Evolutionary conservation across 1,284 basidiomycete species (phyloP).

Genomic region (Apiotrichum laibachii): DNA sequence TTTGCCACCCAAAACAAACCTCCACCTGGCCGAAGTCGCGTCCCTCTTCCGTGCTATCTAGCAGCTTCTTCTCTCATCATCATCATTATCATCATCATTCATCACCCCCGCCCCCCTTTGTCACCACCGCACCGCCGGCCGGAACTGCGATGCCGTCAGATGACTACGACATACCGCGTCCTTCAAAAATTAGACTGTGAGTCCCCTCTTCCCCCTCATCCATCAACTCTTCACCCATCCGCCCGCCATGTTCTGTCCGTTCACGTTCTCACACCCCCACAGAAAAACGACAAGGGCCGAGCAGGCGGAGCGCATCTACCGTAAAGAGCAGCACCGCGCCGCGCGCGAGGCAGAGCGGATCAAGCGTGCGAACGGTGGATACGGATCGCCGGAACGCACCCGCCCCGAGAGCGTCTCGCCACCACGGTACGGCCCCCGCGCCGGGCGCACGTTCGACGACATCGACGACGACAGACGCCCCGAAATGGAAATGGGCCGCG

Average conservation of each 20-base stretch:
- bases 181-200: constrained; percentile 22
- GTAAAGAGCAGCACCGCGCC: constrained; percentile 28
- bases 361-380: constrained; percentile 33
- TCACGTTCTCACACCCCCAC: not conserved
- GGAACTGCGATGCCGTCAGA: not conserved
- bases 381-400: constrained; percentile 25
- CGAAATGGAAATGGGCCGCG: constrained; percentile 1
- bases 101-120: too few species aligned
- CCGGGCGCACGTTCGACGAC: not conserved
- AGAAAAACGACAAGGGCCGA: constrained; percentile 40
- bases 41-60: too few species aligned
- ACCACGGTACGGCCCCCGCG: constrained; percentile 18
- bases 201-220: not conserved
- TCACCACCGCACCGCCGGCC: not conserved
- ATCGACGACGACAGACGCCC: constrained; percentile 1
- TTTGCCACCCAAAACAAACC: too few species aligned
- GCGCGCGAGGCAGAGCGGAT: constrained; percentile 25
- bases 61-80: too few species aligned
- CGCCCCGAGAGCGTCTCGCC: constrained; percentile 29
- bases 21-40: too few species aligned
- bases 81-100: too few species aligned
- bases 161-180: constrained; percentile 18
- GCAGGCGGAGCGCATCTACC: constrained; percentile 30
- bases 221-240: not conserved
- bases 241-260: not conserved